Evolutionary conservation across 306 rosid species (phyloP).

Genomic region (Corylus avellana): DNA sequence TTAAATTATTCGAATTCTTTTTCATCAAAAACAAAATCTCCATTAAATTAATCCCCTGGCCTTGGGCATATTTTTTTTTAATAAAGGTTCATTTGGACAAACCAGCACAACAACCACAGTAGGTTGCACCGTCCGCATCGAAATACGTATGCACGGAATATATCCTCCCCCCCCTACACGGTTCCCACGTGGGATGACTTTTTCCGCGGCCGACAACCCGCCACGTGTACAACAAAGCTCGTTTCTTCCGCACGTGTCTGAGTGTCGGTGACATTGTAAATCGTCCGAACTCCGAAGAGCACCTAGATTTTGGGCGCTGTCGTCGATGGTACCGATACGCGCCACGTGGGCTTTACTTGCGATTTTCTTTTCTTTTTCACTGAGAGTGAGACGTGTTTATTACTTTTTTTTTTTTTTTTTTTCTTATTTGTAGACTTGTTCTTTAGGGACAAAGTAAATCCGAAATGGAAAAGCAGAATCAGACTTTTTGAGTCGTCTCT

Average conservation of each 20-base stretch:
- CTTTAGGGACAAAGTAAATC: too few species aligned
- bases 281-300: neutral
- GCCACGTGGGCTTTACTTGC: neutral
- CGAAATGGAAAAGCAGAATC: too few species aligned
- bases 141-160: slow-evolving; percentile 37
- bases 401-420: neutral
- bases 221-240: slow-evolving; percentile 29
- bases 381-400: too few species aligned
- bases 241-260: slow-evolving; percentile 36
- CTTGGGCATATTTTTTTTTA: too few species aligned
- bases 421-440: neutral
- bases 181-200: slow-evolving; percentile 37
- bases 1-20: neutral
- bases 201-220: neutral
- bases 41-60: neutral
- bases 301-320: neutral
- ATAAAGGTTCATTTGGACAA: too few species aligned
- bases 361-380: neutral
- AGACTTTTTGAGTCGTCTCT: too few species aligned
- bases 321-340: neutral
- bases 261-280: slow-evolving; percentile 49
- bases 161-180: neutral
- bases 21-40: neutral
- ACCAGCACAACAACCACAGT: slow-evolving; percentile 27
- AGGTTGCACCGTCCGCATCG: slow-evolving; percentile 49